Percentiles rank a stretch among this genome's conserved stretches.
These are phyloP conservation scores for Astrephomene gubernaculifera DNA, from an alignment of 139 green algal genomes.

Conservation along the genomic window DNA sequence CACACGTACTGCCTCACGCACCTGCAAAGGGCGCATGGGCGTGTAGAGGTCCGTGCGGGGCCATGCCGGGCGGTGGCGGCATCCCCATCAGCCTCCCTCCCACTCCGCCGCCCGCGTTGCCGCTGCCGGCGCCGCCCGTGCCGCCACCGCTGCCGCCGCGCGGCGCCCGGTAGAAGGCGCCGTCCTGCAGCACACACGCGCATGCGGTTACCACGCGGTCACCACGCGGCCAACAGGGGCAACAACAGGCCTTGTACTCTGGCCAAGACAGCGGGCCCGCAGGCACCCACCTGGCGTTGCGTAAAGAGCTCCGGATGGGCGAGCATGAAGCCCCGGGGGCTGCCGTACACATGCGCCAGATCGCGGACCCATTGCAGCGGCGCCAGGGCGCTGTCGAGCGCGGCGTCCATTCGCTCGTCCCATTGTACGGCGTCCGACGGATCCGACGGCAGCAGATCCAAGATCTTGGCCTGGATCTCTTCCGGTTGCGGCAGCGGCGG, in stretches of 20 bases:
- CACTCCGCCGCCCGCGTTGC: background rate
- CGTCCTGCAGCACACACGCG: background rate
- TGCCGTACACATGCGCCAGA: slow-evolving; percentile 23
- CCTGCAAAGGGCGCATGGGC: slow-evolving; percentile 1
- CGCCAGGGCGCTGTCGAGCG: slow-evolving; percentile 6
- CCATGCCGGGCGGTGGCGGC: slow-evolving; percentile 5
- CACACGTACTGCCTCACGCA: background rate
- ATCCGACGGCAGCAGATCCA: slow-evolving; percentile 34
- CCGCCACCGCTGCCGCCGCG: slow-evolving; percentile 4
- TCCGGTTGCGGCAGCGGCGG: slow-evolving; percentile 11
- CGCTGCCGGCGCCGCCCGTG: background rate
- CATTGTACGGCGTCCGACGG: slow-evolving; percentile 10
- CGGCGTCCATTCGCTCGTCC: slow-evolving; percentile 19
- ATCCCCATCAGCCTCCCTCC: background rate
- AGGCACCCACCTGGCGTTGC: slow-evolving; percentile 22
- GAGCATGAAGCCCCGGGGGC: slow-evolving; percentile 10
- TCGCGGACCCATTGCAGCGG: slow-evolving; percentile 24
- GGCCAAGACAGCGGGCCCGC: background rate
- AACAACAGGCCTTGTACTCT: background rate
- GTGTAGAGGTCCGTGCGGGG: background rate
- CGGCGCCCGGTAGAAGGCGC: background rate
- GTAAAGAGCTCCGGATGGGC: slow-evolving; percentile 17
- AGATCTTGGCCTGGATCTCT: slow-evolving; percentile 36
- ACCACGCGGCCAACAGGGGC: too few species aligned
- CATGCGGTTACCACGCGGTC: too few species aligned